These are phyloP conservation scores for Geotrichum carabidarum DNA, from an alignment of 1,139 yeast species.

Conservation along the genomic window DNA sequence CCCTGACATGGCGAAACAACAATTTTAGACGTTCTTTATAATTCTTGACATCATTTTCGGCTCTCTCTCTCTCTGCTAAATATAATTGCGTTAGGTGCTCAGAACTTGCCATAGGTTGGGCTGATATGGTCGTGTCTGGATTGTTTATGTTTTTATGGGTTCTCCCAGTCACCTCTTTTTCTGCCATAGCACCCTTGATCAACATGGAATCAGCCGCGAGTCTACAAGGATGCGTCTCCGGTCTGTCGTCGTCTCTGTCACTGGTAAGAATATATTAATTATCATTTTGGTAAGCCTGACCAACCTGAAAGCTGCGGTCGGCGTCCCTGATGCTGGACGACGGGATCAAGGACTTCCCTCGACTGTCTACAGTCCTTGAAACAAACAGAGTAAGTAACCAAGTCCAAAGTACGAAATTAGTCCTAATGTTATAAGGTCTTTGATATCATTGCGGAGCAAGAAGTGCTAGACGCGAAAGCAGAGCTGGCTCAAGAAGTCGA, in stretches of 20 bases:
- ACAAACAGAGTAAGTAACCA: conserved; percentile 23
- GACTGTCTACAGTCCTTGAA: conserved; percentile 26
- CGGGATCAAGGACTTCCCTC: conserved; percentile 26
- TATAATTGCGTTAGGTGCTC: too few relatives aligned
- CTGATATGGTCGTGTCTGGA: too few relatives aligned
- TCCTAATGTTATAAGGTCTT: conserved; percentile 24
- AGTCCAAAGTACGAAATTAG: not conserved
- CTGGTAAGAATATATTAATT: not conserved
- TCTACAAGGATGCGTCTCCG: conserved; percentile 15
- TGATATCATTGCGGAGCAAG: conserved; percentile 33
- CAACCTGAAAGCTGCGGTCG: conserved; percentile 18
- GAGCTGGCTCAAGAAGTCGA: conserved; percentile 30
- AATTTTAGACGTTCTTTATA: too few relatives aligned
- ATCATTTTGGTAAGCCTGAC: not conserved
- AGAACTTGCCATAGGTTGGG: too few relatives aligned
- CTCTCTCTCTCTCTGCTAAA: too few relatives aligned
- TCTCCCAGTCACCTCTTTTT: too few relatives aligned
- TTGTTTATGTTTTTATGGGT: too few relatives aligned
- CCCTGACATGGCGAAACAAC: too few relatives aligned
- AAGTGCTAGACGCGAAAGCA: conserved; percentile 27
- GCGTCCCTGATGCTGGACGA: conserved; percentile 24
- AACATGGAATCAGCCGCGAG: conserved; percentile 9
- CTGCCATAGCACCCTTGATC: not conserved
- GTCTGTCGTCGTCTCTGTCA: conserved; percentile 12
- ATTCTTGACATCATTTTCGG: too few relatives aligned